phyloP scores from a whole-genome alignment of 1,139 yeast species.

The Blastobotrys elegans region DNA sequence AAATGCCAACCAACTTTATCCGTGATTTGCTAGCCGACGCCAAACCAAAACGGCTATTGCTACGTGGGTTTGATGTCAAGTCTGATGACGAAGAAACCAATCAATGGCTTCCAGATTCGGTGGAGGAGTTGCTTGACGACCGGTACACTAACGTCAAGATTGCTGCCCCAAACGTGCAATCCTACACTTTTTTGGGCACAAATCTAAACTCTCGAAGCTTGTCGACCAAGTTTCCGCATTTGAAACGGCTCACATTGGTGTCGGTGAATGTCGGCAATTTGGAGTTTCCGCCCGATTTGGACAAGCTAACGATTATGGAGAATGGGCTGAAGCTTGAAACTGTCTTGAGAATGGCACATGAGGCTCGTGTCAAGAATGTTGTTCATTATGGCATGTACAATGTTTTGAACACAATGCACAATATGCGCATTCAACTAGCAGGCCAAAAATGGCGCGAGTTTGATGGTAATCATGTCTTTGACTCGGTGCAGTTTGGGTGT shows the following conservation, averaged over 20 bases:
- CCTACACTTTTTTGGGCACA: background rate
- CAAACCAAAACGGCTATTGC: background rate
- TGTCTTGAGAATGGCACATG: background rate
- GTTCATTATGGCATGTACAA: background rate
- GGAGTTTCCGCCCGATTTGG: background rate
- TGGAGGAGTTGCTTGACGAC: slow-evolving; percentile 1
- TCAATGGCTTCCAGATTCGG: slow-evolving; percentile 4
- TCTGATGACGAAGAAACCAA: background rate
- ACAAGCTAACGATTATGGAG: background rate
- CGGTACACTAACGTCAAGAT: background rate
- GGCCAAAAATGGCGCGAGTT: background rate
- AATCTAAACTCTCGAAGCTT: background rate
- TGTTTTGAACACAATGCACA: background rate
- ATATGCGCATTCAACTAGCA: too few species aligned
- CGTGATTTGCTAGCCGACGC: background rate
- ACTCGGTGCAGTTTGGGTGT: background rate
- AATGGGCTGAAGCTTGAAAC: background rate
- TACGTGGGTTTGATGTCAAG: slow-evolving; percentile 2
- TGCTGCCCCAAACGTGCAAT: background rate
- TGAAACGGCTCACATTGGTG: background rate
- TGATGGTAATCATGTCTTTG: background rate
- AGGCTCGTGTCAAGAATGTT: background rate
- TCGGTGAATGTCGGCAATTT: background rate
- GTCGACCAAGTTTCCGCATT: background rate
- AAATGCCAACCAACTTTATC: background rate